Evolutionary conservation across 2,329 filamentous ascomycete species (phyloP).

Genomic region (Sarocladiaceae sp.): DNA sequence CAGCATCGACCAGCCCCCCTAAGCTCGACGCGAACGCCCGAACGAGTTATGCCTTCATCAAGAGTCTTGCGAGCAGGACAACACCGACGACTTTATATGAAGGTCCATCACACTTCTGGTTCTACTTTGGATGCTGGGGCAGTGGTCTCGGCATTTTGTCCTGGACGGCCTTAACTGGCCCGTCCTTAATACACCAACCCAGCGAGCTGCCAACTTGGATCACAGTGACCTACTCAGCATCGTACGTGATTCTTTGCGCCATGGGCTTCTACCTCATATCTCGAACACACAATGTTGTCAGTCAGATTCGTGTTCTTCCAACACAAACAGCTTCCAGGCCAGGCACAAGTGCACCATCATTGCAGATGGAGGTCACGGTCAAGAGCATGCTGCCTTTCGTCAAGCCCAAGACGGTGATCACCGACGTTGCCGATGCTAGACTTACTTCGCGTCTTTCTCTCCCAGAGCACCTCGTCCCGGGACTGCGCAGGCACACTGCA

Average conservation of each 20-base stretch:
- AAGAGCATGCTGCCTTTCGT: conserved; percentile 47
- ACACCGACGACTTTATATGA: conserved; percentile 59
- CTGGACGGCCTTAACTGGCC: conserved; percentile 31
- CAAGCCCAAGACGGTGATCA: conserved; percentile 36
- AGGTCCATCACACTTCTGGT: conserved; percentile 59
- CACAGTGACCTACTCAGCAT: conserved; percentile 49
- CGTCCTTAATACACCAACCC: conserved; percentile 31
- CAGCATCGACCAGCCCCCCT: conserved; percentile 12
- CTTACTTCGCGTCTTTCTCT: conserved; percentile 35
- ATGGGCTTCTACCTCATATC: conserved; percentile 58
- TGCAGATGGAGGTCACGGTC: conserved; percentile 50
- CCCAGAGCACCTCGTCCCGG: conserved; percentile 32
- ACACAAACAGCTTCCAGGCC: conserved; percentile 15
- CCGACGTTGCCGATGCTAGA: conserved; percentile 27
- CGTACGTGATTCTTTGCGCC: conserved; percentile 55
- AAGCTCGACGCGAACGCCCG: neutral
- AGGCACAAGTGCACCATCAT: conserved; percentile 14
- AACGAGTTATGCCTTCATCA: conserved; percentile 42
- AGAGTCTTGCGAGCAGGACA: conserved; percentile 51
- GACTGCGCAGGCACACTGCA: conserved; percentile 24
- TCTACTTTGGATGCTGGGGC: conserved; percentile 55
- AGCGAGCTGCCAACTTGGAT: conserved; percentile 53
- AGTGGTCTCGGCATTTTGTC: conserved; percentile 40
- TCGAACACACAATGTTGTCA: conserved; percentile 54
- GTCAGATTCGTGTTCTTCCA: conserved; percentile 52